Conservation (phyloP, 441 rosid genomes). For the Corymbia citriodora region DNA sequence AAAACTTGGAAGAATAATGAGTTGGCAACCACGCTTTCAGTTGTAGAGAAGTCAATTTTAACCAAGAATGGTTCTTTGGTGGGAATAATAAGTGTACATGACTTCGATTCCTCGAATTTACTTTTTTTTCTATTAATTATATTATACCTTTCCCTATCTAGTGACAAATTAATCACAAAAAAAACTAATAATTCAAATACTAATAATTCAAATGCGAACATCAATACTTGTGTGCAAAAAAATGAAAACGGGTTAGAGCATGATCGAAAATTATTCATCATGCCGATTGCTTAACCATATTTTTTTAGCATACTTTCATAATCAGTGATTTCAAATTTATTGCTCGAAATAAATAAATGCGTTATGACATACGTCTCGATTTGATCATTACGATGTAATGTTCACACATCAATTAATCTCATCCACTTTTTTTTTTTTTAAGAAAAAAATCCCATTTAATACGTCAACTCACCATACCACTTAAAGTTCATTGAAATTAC, state of each 20-base stretch:
- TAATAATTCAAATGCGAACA: neutral
- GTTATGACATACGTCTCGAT: fast-evolving
- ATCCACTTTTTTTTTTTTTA: neutral
- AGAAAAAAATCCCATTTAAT: neutral
- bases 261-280: neutral
- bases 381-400: neutral
- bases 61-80: neutral
- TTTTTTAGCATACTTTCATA: neutral
- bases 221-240: neutral
- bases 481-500: neutral
- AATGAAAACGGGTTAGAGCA: neutral
- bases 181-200: neutral
- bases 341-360: neutral
- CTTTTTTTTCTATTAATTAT: neutral
- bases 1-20: neutral
- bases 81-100: neutral
- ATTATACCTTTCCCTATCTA: neutral
- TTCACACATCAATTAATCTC: neutral
- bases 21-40: neutral
- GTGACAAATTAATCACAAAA: neutral
- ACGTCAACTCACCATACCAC: neutral
- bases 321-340: neutral
- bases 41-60: neutral
- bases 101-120: neutral
- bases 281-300: neutral